Percentiles rank a stretch among this genome's conserved stretches.
These are phyloP conservation scores for Closterium sp. DNA, from an alignment of 139 green algal species.

Conservation along the genomic window DNA sequence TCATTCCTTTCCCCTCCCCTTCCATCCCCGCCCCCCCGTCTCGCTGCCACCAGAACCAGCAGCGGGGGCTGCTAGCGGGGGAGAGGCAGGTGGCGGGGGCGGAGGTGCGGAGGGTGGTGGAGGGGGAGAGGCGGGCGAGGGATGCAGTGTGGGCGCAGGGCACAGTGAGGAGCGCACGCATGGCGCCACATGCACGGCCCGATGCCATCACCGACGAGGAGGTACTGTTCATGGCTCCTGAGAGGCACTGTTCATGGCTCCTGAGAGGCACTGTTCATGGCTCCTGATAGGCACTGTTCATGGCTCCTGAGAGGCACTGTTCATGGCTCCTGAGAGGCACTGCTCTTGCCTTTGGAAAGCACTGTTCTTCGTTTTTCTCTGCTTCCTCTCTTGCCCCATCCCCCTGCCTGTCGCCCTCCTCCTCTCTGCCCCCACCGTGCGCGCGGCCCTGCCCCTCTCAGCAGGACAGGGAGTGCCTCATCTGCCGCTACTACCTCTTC, in stretches of 20 bases:
- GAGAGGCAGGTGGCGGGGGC: not conserved
- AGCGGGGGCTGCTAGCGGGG: not conserved
- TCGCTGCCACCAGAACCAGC: not conserved
- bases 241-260: not conserved
- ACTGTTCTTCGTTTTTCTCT: not conserved
- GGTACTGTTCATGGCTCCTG: constrained; percentile 7
- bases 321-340: not conserved
- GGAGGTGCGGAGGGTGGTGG: constrained; percentile 63
- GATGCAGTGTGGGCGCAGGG: constrained; percentile 61
- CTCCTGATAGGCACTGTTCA: not conserved
- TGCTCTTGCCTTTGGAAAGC: not conserved
- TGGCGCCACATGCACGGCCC: not conserved
- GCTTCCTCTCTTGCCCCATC: not conserved
- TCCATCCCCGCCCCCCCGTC: not conserved
- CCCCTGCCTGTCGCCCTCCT: not conserved
- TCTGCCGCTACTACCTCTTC: constrained; percentile 51
- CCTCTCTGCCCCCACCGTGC: not conserved
- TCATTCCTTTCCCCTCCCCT: too few relatives aligned
- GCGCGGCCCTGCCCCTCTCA: not conserved
- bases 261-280: not conserved
- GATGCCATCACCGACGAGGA: constrained; percentile 30
- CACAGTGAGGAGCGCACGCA: constrained; percentile 12
- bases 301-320: not conserved
- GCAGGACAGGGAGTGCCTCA: constrained; percentile 47
- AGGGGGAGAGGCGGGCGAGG: constrained; percentile 63